phyloP scores from a whole-genome alignment of 805 yeast species.

The Lipomyces sp. region DNA sequence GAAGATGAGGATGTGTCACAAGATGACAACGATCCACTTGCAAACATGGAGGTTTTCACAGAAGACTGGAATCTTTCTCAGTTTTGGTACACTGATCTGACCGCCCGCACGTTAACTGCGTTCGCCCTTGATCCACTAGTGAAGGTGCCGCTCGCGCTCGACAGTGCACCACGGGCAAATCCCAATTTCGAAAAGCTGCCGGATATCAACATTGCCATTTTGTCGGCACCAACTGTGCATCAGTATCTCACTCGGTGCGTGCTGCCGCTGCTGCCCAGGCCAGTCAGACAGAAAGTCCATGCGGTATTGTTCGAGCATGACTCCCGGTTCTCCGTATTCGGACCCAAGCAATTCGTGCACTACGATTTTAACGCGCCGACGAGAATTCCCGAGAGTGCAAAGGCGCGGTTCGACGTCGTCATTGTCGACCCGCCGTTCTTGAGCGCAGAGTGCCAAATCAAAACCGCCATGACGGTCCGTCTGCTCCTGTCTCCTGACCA shows the following conservation, averaged over 20 bases:
- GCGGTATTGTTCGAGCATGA: slow-evolving; percentile 70
- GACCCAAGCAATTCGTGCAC: slow-evolving; percentile 64
- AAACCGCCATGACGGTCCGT: slow-evolving; percentile 66
- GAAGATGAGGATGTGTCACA: slow-evolving; percentile 84
- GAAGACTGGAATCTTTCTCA: slow-evolving; percentile 96
- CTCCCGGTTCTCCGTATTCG: slow-evolving; percentile 72
- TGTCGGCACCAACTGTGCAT: slow-evolving; percentile 90
- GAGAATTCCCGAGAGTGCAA: slow-evolving; percentile 59
- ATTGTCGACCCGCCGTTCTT: slow-evolving; percentile 89
- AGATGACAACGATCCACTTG: slow-evolving; percentile 77
- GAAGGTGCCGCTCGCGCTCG: slow-evolving; percentile 11
- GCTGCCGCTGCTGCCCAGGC: slow-evolving; percentile 20
- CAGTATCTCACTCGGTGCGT: slow-evolving; percentile 32
- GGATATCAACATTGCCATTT: slow-evolving; percentile 60
- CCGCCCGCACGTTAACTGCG: slow-evolving; percentile 59
- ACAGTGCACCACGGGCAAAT: slow-evolving; percentile 2
- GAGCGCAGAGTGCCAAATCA: slow-evolving; percentile 78
- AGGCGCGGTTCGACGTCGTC: slow-evolving; percentile 69
- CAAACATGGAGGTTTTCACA: slow-evolving; percentile 67
- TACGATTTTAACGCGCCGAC: slow-evolving; percentile 79
- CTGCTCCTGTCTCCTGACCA: slow-evolving; percentile 52
- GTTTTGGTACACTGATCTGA: slow-evolving; percentile 79
- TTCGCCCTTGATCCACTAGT: slow-evolving; percentile 27
- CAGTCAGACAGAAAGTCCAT: slow-evolving; percentile 19
- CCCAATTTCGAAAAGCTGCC: slow-evolving; percentile 14